Evolutionary conservation across 164 flowering plant genomes (phyloP).

Genomic region (Tinospora cordifolia): DNA sequence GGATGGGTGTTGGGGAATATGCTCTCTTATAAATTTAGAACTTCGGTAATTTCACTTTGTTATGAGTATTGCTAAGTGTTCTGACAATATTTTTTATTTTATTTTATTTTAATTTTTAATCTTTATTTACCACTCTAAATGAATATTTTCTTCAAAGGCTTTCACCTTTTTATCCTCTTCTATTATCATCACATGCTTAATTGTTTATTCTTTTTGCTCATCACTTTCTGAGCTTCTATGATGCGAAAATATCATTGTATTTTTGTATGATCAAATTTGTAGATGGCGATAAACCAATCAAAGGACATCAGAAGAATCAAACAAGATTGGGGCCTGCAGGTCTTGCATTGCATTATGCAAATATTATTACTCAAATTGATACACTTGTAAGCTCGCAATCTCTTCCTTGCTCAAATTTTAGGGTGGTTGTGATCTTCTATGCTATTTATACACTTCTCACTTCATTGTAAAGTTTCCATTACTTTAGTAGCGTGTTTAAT

Average conservation of each 20-base stretch:
- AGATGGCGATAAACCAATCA: conserved; percentile 51
- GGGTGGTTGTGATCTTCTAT: neutral
- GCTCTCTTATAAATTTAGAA: too few relatives aligned
- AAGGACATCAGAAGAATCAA: conserved; percentile 30
- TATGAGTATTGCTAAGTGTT: too few relatives aligned
- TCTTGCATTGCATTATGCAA: conserved; percentile 91
- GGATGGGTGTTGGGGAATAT: too few relatives aligned
- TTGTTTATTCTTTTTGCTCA: conserved; percentile 3
- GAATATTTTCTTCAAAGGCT: neutral
- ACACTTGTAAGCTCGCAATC: conserved; percentile 57
- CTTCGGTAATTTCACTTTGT: too few relatives aligned
- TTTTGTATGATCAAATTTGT: conserved; percentile 20
- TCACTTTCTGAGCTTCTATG: neutral
- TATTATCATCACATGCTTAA: neutral
- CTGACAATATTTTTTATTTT: too few relatives aligned
- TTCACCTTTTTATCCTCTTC: neutral
- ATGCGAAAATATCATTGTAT: conserved; percentile 8
- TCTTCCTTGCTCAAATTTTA: neutral
- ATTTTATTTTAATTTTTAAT: neutral
- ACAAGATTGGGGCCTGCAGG: conserved; percentile 76
- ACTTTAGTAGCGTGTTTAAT: neutral
- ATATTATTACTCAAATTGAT: conserved; percentile 76
- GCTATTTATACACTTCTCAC: neutral
- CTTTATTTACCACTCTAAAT: neutral
- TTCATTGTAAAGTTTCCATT: neutral